Base-by-base conservation (phyloP, 1,284 basidiomycete species). In the Marasmius fiardii region DNA sequence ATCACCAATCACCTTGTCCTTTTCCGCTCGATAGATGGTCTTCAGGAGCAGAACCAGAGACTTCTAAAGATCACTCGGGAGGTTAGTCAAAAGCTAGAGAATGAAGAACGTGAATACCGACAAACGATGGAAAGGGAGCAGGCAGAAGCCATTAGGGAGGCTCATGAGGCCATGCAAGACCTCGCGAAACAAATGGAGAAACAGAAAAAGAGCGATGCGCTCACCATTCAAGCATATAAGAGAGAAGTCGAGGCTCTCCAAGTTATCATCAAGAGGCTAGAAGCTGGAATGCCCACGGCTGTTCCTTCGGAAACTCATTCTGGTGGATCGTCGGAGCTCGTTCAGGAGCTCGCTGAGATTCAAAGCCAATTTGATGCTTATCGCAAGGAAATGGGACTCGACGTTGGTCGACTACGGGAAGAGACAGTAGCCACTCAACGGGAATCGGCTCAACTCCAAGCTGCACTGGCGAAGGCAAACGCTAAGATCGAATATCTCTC, bases 11-110 rank as follows among this genome's bases (percentile, higher is more conserved):
- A 95, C 64, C 83, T 99, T 12, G 91, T 98, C 47, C 83, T 93
- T 24, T 99, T 95, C 85, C 80, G 79, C 47, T 90, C 87, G 1
- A 83, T 98, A 49, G 80, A 83, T 11, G 80, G 83, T 20, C 75
- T 99, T 26, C 93, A 97, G 65, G 82, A 88, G 50, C 94, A 97
- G 74, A 99, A 99, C 69, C 86, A 90, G 71, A 90, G 90, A 62
- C 75, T 98, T 8, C 76, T 99, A 31, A 86, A 83, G 66, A 86
- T 97, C 58, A 87, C 90, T 7, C 81, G 95, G 21, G 90, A 92
- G 58, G 76, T 95, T 31, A 90, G 86, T 7, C 73, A 78, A 35
- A 88, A 88, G 74, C 82, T 95, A 76, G 92, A 94, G 68, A 74
- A 74, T 1, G 87, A 89, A 60, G 90, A 93, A 70, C 77, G 77